Base-by-base conservation (phyloP, 345 rosid genomes). In the Eucalyptus cloeziana region DNA sequence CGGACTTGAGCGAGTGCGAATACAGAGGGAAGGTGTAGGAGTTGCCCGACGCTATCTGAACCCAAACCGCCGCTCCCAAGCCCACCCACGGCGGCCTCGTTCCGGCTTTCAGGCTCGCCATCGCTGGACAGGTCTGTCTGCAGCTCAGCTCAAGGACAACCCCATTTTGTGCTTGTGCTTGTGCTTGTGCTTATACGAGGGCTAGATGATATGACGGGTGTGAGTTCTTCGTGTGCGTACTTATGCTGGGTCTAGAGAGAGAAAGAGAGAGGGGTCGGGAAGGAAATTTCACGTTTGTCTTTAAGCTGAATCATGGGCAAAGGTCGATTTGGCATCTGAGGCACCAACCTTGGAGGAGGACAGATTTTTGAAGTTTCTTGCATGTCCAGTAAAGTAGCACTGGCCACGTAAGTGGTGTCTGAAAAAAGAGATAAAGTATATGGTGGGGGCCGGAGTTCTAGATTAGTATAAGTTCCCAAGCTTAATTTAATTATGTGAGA, bases 81-180 rank as follows among this genome's bases (percentile, higher is more conserved):
- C 98, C 96, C 31, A 96, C 92, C 97, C 96, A 95, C n/a, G 96
- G 96, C 9, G 98, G 98, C 64, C 96, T 93, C 24, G 92, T 94
- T 86, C 98, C 98, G 81, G 89, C 94, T 89, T 96, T 96, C 40
- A 94, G 88, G 86, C 54, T 91, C 85, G 27, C 47, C 85, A 76
- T 76, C 3, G 30, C 5, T 21, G 24, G 47, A 76, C 13, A 16
- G 47, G 47, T 40, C 5, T 19, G 85, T 40, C 47, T 40, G 85
- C 13, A 40, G 24, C 47, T 76, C 83, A 37, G 47, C 47, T 76
- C 83, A 21, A 21, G 83, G 21, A 76, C 24, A 8, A 76, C 27
- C 47, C 47, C 30, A 22, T 86, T 5, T 40, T 40, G 40, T 40
- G 40, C 40, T 40, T 40, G 40, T 40, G 40, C 87, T 19, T 51